Evolutionary conservation across 345 rosid species (phyloP), one percentile per base, ranked within the genome.

Genomic region (Sonneratia caseolaris): DNA sequence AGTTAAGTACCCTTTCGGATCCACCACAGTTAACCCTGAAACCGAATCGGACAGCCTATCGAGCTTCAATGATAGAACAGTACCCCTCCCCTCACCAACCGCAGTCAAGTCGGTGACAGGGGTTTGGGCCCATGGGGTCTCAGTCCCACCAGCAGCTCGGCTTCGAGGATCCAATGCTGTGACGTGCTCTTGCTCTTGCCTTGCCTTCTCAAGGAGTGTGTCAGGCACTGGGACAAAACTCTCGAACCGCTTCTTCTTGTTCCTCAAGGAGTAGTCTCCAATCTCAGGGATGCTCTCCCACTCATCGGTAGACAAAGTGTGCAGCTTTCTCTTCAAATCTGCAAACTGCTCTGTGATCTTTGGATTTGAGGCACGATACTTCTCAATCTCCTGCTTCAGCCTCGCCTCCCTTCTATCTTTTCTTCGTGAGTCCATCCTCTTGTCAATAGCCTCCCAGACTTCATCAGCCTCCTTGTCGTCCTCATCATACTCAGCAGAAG

Each of bases 391-490:
- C 81, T 90, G 77, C 81, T 94, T 94, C 59, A 91, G 70, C 72
- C 91, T 88, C 0, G 93, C 97, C 78, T 94, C 97, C 68, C 96
- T 82, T 68, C 97, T 45, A 53, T 94, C 95, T 72, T 91, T 94
- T 70, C 98, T 83, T 76, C 98, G 79, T 1, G 88, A 94, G 81
- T 94, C 97, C 96, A 94, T 94, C 74, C 89, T 82, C 83, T 87
- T 76, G 69, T 94, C 97, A 36, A 94, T 87, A 11, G 87, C 88
- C 64, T 91, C 98, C 97, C 97, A 94, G 21, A 94, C 89, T 1
- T 92, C 95, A 83, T 94, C 97, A 2, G 98, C 98, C 74, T 94
- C 97, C 78, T 83, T 90, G 47, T 91, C 98, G 68, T 94, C 97
- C 67, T 94, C 97, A 74, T 94, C 97, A 11, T 91, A 90, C 84